A percentile compares a stretch with the other conserved stretches of the same genome.
These are phyloP conservation scores for Astrocystis sublimbata DNA, from an alignment of 495 filamentous ascomycete species.

Conservation along the genomic window DNA sequence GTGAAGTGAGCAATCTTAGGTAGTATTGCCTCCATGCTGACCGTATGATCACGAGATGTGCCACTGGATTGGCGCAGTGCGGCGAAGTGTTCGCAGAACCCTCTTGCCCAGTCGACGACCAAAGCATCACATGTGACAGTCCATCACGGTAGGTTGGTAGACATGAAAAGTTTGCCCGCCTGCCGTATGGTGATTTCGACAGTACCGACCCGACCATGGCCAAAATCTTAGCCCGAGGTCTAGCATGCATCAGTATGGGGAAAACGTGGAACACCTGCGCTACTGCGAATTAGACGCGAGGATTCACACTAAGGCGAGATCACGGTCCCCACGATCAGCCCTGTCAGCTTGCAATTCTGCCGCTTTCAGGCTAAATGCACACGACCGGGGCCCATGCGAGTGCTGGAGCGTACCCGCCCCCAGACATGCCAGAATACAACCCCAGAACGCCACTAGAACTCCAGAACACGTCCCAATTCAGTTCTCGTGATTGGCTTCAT, in stretches of 20 bases:
- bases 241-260: background rate
- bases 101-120: background rate
- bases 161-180: background rate
- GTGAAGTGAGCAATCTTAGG: too few species aligned
- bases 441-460: background rate
- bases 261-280: background rate
- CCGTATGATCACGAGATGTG: background rate
- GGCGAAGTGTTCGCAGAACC: background rate
- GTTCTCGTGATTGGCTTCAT: background rate
- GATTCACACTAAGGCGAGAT: background rate
- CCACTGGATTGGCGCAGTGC: background rate
- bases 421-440: background rate
- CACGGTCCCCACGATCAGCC: conserved; percentile 11
- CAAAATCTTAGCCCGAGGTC: background rate
- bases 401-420: background rate
- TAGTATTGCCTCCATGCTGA: background rate
- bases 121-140: background rate
- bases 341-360: conserved; percentile 16
- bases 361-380: conserved; percentile 20
- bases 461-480: background rate
- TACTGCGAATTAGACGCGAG: background rate
- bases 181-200: background rate
- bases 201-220: background rate
- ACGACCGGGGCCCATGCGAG: conserved; percentile 4
- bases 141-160: too few species aligned